These are phyloP conservation scores for Cyclaneusma minus DNA, from an alignment of 2,329 filamentous ascomycete genomes.

Conservation along the genomic window DNA sequence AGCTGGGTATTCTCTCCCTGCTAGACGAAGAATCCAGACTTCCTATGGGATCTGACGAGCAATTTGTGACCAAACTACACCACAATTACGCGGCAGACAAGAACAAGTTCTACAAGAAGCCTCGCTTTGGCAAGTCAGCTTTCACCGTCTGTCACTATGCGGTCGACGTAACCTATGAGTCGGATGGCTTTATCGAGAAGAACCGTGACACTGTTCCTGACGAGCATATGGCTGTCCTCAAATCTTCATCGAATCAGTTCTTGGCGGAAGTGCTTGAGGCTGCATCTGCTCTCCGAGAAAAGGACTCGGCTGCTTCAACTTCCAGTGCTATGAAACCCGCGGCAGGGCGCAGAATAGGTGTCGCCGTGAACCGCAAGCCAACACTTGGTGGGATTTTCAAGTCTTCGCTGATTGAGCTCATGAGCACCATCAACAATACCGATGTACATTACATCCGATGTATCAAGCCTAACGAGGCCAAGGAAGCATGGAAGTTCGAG, in stretches of 20 bases:
- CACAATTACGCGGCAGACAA: constrained; percentile 84
- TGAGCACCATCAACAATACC: constrained; percentile 94
- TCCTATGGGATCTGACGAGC: constrained; percentile 93
- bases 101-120: constrained; percentile 97
- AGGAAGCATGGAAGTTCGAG: constrained; percentile 95
- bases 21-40: constrained; percentile 92
- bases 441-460: constrained; percentile 98
- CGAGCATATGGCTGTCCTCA: constrained; percentile 90
- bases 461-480: constrained; percentile 97
- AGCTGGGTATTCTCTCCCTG: constrained; percentile 80
- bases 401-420: constrained; percentile 92
- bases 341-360: constrained; percentile 72
- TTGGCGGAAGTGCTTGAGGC: constrained; percentile 72
- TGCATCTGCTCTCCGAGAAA: constrained; percentile 75
- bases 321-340: constrained; percentile 65
- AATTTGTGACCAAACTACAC: constrained; percentile 92
- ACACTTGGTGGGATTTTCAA: constrained; percentile 98
- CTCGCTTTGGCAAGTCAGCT: constrained; percentile 87
- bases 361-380: constrained; percentile 88
- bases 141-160: constrained; percentile 99
- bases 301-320: constrained; percentile 53
- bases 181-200: constrained; percentile 98
- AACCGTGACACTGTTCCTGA: constrained; percentile 97
- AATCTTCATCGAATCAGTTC: constrained; percentile 72
- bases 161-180: constrained; percentile 95